These are phyloP conservation scores for Rhizopus delemar DNA, from an alignment of 371 early-diverging fungal genomes.

Conservation along the genomic window DNA sequence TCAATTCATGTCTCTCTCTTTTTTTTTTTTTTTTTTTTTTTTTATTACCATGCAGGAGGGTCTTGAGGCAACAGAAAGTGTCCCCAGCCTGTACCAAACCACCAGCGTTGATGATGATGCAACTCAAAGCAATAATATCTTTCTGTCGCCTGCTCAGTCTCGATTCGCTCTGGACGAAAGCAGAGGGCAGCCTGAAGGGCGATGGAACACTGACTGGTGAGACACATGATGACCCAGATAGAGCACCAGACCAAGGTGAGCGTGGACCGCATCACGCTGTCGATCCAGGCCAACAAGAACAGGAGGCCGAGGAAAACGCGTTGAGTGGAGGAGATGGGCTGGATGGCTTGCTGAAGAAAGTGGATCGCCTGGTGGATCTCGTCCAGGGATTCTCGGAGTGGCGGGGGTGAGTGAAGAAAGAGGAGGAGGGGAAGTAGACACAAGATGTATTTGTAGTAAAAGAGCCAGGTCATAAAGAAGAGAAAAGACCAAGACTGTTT, in stretches of 20 bases:
- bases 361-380: neutral
- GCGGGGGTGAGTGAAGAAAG: neutral
- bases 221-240: neutral
- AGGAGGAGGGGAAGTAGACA: neutral
- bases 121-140: constrained; percentile 26
- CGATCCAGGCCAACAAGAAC: neutral
- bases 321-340: too few species aligned
- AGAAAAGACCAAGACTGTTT: neutral
- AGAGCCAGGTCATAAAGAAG: neutral
- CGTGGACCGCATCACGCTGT: neutral
- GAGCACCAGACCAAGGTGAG: neutral
- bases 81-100: constrained; percentile 33
- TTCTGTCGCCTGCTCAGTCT: neutral
- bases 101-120: constrained; percentile 38
- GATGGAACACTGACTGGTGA: neutral
- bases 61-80: constrained; percentile 26
- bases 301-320: neutral
- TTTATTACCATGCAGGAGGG: constrained; percentile 25
- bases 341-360: too few species aligned
- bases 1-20: too few species aligned
- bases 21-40: too few species aligned
- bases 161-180: neutral
- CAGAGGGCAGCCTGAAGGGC: neutral
- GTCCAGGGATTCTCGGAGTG: neutral
- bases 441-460: neutral